Conservation (phyloP, 192 early-diverging fungal genomes). For the Backusella luteola region DNA sequence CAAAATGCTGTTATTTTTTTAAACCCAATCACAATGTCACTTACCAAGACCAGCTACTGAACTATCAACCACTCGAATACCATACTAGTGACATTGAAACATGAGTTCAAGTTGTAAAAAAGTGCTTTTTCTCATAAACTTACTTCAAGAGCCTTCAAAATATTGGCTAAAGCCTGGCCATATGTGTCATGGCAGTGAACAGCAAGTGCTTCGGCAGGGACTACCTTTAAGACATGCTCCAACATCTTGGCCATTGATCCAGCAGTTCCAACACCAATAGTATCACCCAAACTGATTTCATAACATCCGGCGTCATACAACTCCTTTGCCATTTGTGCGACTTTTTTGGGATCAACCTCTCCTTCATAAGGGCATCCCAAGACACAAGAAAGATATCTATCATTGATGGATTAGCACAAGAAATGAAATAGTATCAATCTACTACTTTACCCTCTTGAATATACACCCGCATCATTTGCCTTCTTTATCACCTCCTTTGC, state of each 20-base stretch:
- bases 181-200: constrained; percentile 98
- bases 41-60: constrained; percentile 87
- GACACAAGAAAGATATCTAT: constrained; percentile 87
- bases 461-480: constrained; percentile 62
- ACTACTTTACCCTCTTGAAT: constrained; percentile 54
- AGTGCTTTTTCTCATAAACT: background rate
- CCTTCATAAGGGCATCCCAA: constrained; percentile 96
- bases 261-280: constrained; percentile 89
- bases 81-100: constrained; percentile 47
- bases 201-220: constrained; percentile 77
- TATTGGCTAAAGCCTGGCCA: constrained; percentile 94
- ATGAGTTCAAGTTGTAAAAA: background rate
- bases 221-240: constrained; percentile 60
- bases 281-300: constrained; percentile 95
- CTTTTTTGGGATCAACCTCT: constrained; percentile 61
- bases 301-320: constrained; percentile 92
- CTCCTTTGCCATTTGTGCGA: constrained; percentile 68
- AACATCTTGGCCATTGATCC: constrained; percentile 68
- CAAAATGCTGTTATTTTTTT: background rate
- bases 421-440: background rate
- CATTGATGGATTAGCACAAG: background rate
- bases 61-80: constrained; percentile 90
- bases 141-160: constrained; percentile 73
- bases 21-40: background rate
- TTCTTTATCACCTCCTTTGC: constrained; percentile 64